These are phyloP conservation scores for Neofusicoccum cordaticola DNA, from an alignment of 2,329 filamentous ascomycete genomes.

Conservation along the genomic window DNA sequence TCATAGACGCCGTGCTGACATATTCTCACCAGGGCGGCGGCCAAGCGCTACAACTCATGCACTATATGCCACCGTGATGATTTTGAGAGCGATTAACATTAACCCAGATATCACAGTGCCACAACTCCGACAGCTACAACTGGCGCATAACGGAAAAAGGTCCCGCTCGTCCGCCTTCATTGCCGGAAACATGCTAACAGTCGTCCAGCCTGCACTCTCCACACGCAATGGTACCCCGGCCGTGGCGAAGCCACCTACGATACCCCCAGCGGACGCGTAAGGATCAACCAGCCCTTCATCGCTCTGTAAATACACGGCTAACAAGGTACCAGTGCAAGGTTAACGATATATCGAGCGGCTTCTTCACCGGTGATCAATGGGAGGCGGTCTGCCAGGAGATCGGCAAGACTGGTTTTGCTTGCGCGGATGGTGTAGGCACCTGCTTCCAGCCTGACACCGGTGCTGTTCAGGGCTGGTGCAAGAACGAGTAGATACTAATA, in stretches of 20 bases:
- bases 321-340: not conserved
- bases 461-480: not conserved
- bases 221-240: not conserved
- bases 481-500: not conserved
- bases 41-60: not conserved
- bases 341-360: not conserved
- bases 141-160: not conserved
- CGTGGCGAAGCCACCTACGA: not conserved
- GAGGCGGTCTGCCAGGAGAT: not conserved
- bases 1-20: not conserved
- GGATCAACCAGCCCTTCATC: not conserved
- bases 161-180: no score
- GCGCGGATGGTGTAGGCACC: not conserved
- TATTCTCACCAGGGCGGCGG: not conserved
- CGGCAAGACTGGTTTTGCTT: not conserved
- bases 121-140: conserved; percentile 1
- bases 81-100: no score
- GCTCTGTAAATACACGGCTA: not conserved
- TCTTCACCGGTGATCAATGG: not conserved
- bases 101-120: not conserved
- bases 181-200: no score
- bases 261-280: not conserved
- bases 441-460: not conserved
- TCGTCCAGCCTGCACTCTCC: not conserved
- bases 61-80: not conserved